Base-by-base conservation (phyloP, 2,329 filamentous ascomycete species). In the Cladosporium sp. region DNA sequence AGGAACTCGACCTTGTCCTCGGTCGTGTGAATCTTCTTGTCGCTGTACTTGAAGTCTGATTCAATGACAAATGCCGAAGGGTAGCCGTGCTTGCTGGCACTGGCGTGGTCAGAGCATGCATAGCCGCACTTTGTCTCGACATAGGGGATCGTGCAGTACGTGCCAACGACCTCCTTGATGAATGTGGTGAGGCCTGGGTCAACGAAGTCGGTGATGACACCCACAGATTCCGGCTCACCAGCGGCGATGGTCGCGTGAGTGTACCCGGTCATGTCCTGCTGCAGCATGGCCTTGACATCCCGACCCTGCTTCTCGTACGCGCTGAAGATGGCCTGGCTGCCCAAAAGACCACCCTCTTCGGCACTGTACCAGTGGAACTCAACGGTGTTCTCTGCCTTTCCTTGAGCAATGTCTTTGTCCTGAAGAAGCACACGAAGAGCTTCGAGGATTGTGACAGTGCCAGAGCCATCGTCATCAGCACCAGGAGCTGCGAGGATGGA, bases 351-450 rank as follows among this genome's bases (percentile, higher is more conserved):
- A 52, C 88, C 91, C 74, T 96, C 92, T 73, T 96, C 92, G 11
- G 90, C 92, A 45, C 87, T 90, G 78, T 96, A 96, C 91, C 91
- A 96, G 76, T 97, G 92, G 74, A 97, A 97, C 77, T 97, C 93
- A 66, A 99, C 80, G 0, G 91, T 96, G 76, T 97, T 97, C 60
- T 84, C 75, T 3, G 86, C 87, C 64, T 90, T 84, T 63, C 91
- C 91, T 6, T 66, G 57, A 38, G 87, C 75, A 60, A 96, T 82
- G 54, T 86, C 83, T n/a, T 88, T 88, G 65, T 84, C 82, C 37
- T 66, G 51, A 58, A 97, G 82, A 7, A 97, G 81, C 43, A 90
- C 88, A 37, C 91, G 85, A 70, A 99, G 84, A 3, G 92, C 90
- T 76, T 99, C 93, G 55, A 97, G 84, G 66, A 96, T 97, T 9